phyloP scores from a whole-genome alignment of 345 rosid genomes.

The Syzygium aqueum region DNA sequence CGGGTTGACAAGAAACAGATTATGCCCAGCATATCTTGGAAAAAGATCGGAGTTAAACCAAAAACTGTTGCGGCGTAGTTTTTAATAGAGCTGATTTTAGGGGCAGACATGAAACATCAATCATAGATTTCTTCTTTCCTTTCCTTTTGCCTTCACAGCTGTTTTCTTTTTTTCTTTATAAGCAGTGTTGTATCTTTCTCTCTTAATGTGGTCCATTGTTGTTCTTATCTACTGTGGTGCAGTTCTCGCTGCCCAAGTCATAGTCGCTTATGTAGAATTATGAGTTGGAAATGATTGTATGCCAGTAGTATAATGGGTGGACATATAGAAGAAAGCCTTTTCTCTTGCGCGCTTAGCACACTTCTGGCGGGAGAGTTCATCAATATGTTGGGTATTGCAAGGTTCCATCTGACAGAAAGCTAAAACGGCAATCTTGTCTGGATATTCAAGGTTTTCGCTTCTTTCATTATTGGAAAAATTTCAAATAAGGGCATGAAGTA shows the following conservation, averaged over 20 bases:
- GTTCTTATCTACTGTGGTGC: background rate
- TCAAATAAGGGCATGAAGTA: no score
- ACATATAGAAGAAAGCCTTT: background rate
- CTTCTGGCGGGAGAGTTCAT: background rate
- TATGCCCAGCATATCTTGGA: constrained; percentile 96
- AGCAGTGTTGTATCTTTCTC: background rate
- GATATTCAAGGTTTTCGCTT: background rate
- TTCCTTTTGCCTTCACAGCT: background rate
- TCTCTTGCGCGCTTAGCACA: background rate
- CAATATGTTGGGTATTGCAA: background rate
- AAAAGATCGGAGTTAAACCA: constrained; percentile 70
- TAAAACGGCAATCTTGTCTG: background rate
- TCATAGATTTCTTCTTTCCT: background rate
- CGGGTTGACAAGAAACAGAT: constrained; percentile 84
- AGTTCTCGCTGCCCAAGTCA: background rate
- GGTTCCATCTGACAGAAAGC: background rate
- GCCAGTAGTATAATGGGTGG: background rate
- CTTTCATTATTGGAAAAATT: background rate
- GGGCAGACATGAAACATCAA: background rate
- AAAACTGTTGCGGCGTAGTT: constrained; percentile 50
- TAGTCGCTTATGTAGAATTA: background rate
- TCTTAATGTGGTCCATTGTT: background rate
- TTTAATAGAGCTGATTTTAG: background rate
- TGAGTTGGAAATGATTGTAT: background rate
- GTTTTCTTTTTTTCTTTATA: background rate